Percentiles rank a stretch among this genome's conserved stretches.
phyloP scores from a whole-genome alignment of 2,329 filamentous ascomycete species.

The Aureobasidium sp. region DNA sequence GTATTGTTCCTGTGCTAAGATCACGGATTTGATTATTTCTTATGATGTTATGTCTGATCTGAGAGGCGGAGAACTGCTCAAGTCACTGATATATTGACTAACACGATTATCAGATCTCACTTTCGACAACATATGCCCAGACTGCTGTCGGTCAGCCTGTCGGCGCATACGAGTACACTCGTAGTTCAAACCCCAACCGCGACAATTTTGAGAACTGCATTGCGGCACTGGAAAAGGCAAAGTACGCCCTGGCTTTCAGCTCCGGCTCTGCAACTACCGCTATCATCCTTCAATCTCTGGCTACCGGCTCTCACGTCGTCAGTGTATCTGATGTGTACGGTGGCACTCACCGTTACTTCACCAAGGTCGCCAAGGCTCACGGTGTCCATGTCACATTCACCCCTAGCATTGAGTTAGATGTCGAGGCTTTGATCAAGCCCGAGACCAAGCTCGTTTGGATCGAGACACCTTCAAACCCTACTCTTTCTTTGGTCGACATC shows the following conservation, averaged over 20 bases:
- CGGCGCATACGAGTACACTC: conserved; percentile 86
- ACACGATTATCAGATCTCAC: conserved; percentile 59
- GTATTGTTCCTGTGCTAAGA: background rate
- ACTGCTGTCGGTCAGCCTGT: conserved; percentile 78
- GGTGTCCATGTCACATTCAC: conserved; percentile 93
- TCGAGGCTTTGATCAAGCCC: conserved; percentile 73
- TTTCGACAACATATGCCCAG: conserved; percentile 96
- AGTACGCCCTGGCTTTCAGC: conserved; percentile 87
- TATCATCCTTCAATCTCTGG: conserved; percentile 85
- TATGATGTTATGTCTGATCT: background rate
- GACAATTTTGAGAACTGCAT: conserved; percentile 90
- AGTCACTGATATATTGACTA: background rate
- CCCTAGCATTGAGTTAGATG: conserved; percentile 82
- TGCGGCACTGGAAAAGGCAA: conserved; percentile 85
- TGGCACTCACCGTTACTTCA: conserved; percentile 97
- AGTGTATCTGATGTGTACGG: conserved; percentile 97
- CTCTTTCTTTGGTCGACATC: conserved; percentile 87
- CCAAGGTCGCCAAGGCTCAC: conserved; percentile 90
- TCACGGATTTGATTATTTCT: background rate
- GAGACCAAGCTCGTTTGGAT: conserved; percentile 97
- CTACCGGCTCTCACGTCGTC: conserved; percentile 85
- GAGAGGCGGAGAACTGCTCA: background rate
- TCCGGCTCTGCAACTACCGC: conserved; percentile 93
- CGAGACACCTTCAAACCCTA: conserved; percentile 91
- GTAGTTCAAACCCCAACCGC: conserved; percentile 90